phyloP scores from a whole-genome alignment of 306 rosid species.

The Rosa lucieae region DNA sequence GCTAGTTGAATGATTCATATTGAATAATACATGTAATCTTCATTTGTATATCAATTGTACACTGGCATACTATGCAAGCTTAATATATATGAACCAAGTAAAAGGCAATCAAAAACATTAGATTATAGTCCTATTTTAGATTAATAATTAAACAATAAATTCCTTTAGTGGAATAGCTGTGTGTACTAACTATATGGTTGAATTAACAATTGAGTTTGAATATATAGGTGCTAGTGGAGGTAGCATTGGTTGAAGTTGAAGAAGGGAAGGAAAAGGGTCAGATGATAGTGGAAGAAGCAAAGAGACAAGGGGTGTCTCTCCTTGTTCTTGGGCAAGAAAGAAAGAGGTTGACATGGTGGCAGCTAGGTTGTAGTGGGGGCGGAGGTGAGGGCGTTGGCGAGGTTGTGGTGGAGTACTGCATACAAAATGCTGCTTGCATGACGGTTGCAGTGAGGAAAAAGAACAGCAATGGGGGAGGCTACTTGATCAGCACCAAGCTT shows the following conservation, averaged over 20 bases:
- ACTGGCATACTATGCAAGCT: too few species aligned
- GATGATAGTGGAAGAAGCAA: conserved; percentile 70
- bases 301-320: conserved; percentile 56
- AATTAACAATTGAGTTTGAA: background rate
- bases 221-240: conserved; percentile 17
- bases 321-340: conserved; percentile 78
- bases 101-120: too few species aligned
- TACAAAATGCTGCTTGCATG: conserved; percentile 78
- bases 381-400: conserved; percentile 27
- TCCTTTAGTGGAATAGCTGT: too few species aligned
- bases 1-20: too few species aligned
- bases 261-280: conserved; percentile 69
- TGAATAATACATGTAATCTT: too few species aligned
- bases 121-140: too few species aligned
- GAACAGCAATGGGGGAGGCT: conserved; percentile 73
- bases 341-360: conserved; percentile 47
- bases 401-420: conserved; percentile 57
- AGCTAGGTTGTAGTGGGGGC: conserved; percentile 19
- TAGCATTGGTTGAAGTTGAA: conserved; percentile 52
- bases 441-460: conserved; percentile 88
- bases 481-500: conserved; percentile 84
- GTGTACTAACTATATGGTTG: background rate
- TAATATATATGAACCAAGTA: too few species aligned
- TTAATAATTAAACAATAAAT: too few species aligned
- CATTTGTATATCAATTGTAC: too few species aligned